Conservation (phyloP, 352 stramenopile genomes). For the Thalassiosira hispida region DNA sequence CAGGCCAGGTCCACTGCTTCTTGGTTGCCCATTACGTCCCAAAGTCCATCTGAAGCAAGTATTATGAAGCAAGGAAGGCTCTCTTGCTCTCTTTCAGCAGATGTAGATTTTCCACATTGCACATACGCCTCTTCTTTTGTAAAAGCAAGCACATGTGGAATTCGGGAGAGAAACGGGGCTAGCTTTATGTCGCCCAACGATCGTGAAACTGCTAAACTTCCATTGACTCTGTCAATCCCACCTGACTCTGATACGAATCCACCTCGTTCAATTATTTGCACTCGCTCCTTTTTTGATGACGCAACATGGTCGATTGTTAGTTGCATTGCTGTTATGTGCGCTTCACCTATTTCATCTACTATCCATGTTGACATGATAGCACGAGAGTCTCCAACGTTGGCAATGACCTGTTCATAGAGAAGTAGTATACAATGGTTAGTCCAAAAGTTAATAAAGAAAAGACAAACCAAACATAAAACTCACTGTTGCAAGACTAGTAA, state of each 20-base stretch:
- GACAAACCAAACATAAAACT: too few relatives aligned
- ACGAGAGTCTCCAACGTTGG: conserved; percentile 79
- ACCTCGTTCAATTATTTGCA: conserved; percentile 57
- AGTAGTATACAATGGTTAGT: too few relatives aligned
- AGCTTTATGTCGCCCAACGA: conserved; percentile 91
- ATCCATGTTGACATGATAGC: conserved; percentile 69
- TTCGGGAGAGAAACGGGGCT: conserved; percentile 86
- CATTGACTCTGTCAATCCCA: conserved; percentile 88
- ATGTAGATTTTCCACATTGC: conserved; percentile 46
- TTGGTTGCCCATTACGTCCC: conserved; percentile 95
- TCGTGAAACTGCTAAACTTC: conserved; percentile 90
- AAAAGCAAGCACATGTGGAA: conserved; percentile 86
- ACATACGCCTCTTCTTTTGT: conserved; percentile 58
- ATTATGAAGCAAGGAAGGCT: conserved; percentile 90
- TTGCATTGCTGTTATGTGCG: conserved; percentile 39
- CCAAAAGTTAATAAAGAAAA: too few relatives aligned
- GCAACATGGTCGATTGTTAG: conserved; percentile 80
- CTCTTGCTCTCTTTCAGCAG: conserved; percentile 7
- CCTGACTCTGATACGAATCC: conserved; percentile 60
- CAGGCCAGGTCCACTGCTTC: conserved; percentile 93
- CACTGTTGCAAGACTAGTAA: conserved; percentile 68
- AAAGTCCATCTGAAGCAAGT: conserved; percentile 95
- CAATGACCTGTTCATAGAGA: conserved; percentile 36
- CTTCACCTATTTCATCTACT: conserved; percentile 25
- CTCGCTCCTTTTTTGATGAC: conserved; percentile 60